These are phyloP conservation scores for Vitis labrusca DNA, from an alignment of 164 flowering plant genomes.

Conservation along the genomic window DNA sequence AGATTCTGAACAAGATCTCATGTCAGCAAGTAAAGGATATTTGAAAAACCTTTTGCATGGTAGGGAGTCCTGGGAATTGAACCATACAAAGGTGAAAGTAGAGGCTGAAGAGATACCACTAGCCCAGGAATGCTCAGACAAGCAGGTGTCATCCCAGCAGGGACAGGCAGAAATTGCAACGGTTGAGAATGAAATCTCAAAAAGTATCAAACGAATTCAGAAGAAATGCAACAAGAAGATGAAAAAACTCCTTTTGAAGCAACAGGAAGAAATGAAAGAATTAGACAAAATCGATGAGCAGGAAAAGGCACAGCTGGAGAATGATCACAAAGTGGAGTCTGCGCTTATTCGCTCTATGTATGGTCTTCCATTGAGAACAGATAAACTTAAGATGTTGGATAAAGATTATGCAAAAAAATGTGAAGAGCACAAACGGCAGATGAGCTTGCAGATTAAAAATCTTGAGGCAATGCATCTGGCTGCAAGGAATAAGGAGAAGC, in stretches of 20 bases:
- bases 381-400: conserved; percentile 45
- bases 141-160: conserved; percentile 7
- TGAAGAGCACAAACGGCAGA: conserved; percentile 30
- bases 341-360: conserved; percentile 36
- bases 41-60: neutral
- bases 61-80: conserved; percentile 5
- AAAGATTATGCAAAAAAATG: conserved; percentile 28
- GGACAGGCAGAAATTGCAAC: conserved; percentile 15
- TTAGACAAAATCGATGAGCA: conserved; percentile 29
- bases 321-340: conserved; percentile 25
- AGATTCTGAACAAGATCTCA: conserved; percentile 11
- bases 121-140: conserved; percentile 5
- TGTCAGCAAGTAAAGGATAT: conserved; percentile 10
- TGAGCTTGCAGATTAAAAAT: conserved; percentile 27
- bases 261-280: conserved; percentile 32
- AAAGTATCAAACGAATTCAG: conserved; percentile 23
- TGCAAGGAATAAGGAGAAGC: conserved; percentile 30
- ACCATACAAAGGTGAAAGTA: conserved; percentile 20
- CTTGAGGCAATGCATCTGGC: conserved; percentile 41
- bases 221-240: conserved; percentile 33
- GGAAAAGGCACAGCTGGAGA: conserved; percentile 35
- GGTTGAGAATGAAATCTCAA: conserved; percentile 16
- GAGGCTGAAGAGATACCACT: conserved; percentile 24
- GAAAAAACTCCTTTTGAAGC: conserved; percentile 34
- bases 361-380: conserved; percentile 24